A percentile compares a stretch with the other conserved stretches of the same genome.
Evolutionary conservation across 805 yeast species (phyloP).

Genomic region (Schizosaccharomyces octosporus): DNA sequence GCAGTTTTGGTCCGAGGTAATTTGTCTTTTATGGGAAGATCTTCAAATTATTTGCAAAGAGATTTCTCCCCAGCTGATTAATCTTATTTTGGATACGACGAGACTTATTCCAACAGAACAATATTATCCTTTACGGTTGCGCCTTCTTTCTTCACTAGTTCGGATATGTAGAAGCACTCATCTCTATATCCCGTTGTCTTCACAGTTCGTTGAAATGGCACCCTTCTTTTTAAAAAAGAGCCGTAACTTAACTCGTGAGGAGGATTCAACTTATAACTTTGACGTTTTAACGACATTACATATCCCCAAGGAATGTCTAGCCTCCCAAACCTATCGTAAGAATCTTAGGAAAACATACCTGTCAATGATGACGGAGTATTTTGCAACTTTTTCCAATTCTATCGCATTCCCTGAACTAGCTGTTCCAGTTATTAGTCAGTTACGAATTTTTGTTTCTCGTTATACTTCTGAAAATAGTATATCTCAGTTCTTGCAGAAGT

Average conservation of each 20-base stretch:
- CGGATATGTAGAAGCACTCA: constrained; percentile 71
- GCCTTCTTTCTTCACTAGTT: constrained; percentile 55
- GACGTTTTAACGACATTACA: not conserved
- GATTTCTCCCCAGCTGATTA: constrained; percentile 73
- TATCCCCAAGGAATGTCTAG: not conserved
- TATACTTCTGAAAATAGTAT: not conserved
- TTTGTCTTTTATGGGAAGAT: constrained; percentile 4
- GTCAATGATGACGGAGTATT: constrained; percentile 58
- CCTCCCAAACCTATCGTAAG: not conserved
- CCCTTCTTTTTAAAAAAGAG: not conserved
- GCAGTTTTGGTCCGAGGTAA: constrained; percentile 61
- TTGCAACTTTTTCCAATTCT: constrained; percentile 56
- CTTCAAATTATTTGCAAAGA: constrained; percentile 20
- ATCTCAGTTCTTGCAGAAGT: not conserved
- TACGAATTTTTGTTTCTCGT: constrained; percentile 11
- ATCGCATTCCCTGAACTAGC: constrained; percentile 40
- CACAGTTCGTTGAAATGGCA: constrained; percentile 27
- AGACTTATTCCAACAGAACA: constrained; percentile 81
- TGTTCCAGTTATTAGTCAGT: constrained; percentile 56
- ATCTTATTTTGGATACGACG: constrained; percentile 77
- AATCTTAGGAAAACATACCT: constrained; percentile 28
- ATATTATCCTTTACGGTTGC: constrained; percentile 80
- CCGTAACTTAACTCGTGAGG: not conserved
- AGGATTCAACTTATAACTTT: not conserved
- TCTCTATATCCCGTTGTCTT: constrained; percentile 75